Base-by-base conservation (phyloP, 352 stramenopile species). In the Phytophthora crassamura region DNA sequence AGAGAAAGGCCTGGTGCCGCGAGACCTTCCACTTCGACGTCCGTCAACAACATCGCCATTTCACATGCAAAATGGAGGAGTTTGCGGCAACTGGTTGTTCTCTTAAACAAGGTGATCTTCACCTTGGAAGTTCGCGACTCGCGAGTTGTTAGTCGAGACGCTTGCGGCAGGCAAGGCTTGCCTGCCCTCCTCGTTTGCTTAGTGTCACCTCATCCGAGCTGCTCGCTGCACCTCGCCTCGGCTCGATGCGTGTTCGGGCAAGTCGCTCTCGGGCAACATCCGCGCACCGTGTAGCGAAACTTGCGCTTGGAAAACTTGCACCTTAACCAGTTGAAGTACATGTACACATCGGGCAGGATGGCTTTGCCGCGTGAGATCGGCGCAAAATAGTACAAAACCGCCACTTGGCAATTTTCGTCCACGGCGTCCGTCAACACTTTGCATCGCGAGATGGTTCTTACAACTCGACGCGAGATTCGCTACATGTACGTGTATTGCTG, bases 281-380 rank as follows among this genome's bases (percentile, higher is more conserved):
- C 20, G 63, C 56, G 38, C 38, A 72, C 22, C 64, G 50, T 72
- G 64, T 58, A 68, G 64, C 64, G 64, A 72, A 72, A 72, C 51
- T 72, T 72, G 41, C 49, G 16, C 6, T 14, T 18, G 30, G 52
- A 41, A 30, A 30, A 36, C 40, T 48, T 60, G 36, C 18, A 59
- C 30, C 30, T 45, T 12, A 50, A 38, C 43, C 9, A 38, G 53
- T 69, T 69, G 52, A 69, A 64, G 53, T 68, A 43, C 64, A 69
- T 59, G 53, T 64, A 45, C 64, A 68, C 64, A 67, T 66, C 62
- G 10, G 55, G 43, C 20, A 57, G 16, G 47, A 56, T 60, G 51
- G 22, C 39, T 51, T 49, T 16, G 40, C 35, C 62, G 48, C 63
- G 15, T 46, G 43, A 53, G 42, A 70, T 71, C 60, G 53, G 49